Evolutionary conservation across 371 early-diverging fungal species (phyloP).

Genomic region (Mucor mucedo): DNA sequence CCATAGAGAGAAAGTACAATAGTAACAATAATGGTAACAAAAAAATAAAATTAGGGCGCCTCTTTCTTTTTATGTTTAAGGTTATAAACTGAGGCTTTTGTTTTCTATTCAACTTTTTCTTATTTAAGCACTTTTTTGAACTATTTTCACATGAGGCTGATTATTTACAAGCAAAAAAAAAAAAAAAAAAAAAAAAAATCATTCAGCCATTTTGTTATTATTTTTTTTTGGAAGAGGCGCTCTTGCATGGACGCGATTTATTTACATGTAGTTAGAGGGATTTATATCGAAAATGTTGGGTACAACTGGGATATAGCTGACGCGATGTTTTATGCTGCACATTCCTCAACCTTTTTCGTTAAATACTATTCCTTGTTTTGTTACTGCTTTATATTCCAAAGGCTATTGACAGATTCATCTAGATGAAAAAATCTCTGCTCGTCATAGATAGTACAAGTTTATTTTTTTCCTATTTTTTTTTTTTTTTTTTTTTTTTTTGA

Average conservation of each 20-base stretch:
- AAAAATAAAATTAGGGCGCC: not conserved
- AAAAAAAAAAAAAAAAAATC: not conserved
- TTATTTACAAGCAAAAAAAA: conserved; percentile 3
- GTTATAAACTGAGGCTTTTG: conserved; percentile 21
- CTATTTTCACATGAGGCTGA: conserved; percentile 19
- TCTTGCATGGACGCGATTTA: not conserved
- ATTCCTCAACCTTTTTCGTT: too few species aligned
- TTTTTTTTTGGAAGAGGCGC: conserved; percentile 8
- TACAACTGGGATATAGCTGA: too few species aligned
- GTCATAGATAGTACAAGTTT: not conserved
- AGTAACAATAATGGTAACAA: conserved; percentile 4
- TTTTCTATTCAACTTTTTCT: conserved; percentile 8
- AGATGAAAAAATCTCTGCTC: not conserved
- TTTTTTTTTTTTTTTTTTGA: conserved; percentile 3
- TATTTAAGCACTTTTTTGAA: not conserved
- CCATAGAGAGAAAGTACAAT: not conserved
- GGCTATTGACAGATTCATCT: not conserved
- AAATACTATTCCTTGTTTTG: not conserved
- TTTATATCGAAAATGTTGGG: not conserved
- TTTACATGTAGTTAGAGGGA: not conserved
- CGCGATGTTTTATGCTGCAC: too few species aligned
- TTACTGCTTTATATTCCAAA: not conserved
- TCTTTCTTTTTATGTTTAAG: conserved; percentile 10
- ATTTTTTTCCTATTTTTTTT: not conserved
- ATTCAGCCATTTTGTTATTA: conserved; percentile 12